Conservation (phyloP, 345 rosid species). For the Citrus trifoliata region DNA sequence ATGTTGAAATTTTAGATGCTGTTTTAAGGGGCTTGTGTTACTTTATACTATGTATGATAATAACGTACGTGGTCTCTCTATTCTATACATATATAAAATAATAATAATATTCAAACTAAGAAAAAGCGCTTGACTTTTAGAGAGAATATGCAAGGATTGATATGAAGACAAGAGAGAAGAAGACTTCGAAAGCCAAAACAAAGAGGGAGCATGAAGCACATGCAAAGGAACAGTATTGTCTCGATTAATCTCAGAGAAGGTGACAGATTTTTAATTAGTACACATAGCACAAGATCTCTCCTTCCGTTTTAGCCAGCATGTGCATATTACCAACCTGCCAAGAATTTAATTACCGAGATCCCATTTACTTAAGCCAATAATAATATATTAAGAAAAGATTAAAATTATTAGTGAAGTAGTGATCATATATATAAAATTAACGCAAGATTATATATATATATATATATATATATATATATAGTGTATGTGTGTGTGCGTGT, state of each 20-base stretch:
- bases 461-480: too few species aligned
- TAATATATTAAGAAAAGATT: too few species aligned
- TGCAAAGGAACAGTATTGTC: constrained; percentile 48
- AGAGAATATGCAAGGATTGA: not conserved
- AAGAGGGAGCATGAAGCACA: constrained; percentile 35
- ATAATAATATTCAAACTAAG: not conserved
- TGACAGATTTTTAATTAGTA: constrained; percentile 2
- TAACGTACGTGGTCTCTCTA: too few species aligned
- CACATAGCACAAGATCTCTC: constrained; percentile 13
- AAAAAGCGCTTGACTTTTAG: constrained; percentile 10
- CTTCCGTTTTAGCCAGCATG: not conserved
- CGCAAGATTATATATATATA: too few species aligned
- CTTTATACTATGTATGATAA: not conserved
- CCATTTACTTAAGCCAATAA: not conserved
- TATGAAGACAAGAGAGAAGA: constrained; percentile 19
- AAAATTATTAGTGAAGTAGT: too few species aligned
- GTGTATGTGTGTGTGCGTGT: not conserved
- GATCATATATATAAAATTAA: too few species aligned
- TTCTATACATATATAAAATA: too few species aligned
- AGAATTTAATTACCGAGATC: not conserved
- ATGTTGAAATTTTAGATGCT: not conserved
- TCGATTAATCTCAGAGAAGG: constrained; percentile 14
- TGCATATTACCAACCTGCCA: not conserved
- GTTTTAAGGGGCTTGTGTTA: constrained; percentile 14
- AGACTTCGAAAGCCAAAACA: not conserved